Evolutionary conservation across 176 grass and related monocot genomes (phyloP), one percentile per base, ranked within the genome.

Genomic region (Coix lacrymajobi): DNA sequence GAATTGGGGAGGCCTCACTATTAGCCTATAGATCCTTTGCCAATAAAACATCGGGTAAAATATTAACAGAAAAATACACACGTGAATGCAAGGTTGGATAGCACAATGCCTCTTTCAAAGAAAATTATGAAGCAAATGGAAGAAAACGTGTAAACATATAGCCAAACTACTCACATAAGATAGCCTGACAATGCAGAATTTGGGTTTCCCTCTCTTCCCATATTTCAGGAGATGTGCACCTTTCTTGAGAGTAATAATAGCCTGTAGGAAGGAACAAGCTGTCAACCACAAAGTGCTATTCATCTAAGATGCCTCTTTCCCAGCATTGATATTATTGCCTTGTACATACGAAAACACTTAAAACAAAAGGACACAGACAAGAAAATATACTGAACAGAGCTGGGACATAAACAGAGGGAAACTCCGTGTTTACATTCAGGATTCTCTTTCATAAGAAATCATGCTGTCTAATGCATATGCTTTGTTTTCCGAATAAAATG

Each of bases 221-320:
- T 93, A 96, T 87, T 99, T 99, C 34, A 99, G 90, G 41, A 99
- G 87, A 90, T 96, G 85, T 74, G 93, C 87, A 17, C 96, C 91
- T 77, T 96, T 94, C 91, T 99, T 99, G 80, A 96, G 87, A 75
- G 89, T 78, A 90, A 90, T 75, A 89, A 96, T 87, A 39, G 91
- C 91, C 96, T 99, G 83, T 58, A 65, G 57, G 43, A 83, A 83
- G 30, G 24, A 68, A 37, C 16, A 71, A 49, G 17, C 10, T 75
- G 20, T 83, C 45, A 86, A 66, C 77, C 8, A 66, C 3, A 22
- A 14, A 38, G 66, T 16, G 4, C 1, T 34, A 17, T 67, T 48
- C 49, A 61, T 51, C 62, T 75, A 22, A 71, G 34, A 38, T 46
- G 44, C 38, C 15, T 39, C 4, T 73, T 73, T 58, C n/a, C 34